Conservation (phyloP, 2,329 filamentous ascomycete species). For the Epicoccum nigrum region DNA sequence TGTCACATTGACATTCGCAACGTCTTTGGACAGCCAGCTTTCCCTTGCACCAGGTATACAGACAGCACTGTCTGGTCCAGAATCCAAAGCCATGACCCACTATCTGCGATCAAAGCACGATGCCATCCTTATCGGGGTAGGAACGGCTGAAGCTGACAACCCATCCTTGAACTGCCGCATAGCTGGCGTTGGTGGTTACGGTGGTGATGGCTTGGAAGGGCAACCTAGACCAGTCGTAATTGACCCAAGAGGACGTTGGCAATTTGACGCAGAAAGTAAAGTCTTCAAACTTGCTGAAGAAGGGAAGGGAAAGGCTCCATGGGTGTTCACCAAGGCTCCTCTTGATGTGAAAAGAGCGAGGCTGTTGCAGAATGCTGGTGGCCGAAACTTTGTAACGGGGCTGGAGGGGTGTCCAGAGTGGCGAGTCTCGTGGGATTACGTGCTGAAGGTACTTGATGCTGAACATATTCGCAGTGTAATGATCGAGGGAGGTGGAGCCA, state of each 20-base stretch:
- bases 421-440: constrained; percentile 61
- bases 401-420: background rate
- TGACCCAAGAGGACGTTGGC: constrained; percentile 80
- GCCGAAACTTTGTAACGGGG: constrained; percentile 26
- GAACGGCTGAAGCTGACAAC: constrained; percentile 83
- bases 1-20: constrained; percentile 83
- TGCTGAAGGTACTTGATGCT: constrained; percentile 63
- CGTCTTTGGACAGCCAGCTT: constrained; percentile 83
- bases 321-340: constrained; percentile 59
- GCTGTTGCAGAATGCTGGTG: constrained; percentile 37
- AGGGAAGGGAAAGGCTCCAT: constrained; percentile 74
- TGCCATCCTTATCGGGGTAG: constrained; percentile 83
- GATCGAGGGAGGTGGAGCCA: constrained; percentile 84
- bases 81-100: constrained; percentile 92
- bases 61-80: constrained; percentile 80
- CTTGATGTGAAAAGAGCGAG: constrained; percentile 37
- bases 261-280: constrained; percentile 63
- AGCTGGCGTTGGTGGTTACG: constrained; percentile 63
- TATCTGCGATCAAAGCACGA: constrained; percentile 82
- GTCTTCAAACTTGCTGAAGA: constrained; percentile 69
- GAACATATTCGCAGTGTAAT: constrained; percentile 79
- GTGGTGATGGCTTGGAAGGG: constrained; percentile 56
- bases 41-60: constrained; percentile 78
- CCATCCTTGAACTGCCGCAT: constrained; percentile 85
- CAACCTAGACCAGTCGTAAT: constrained; percentile 85